A percentile compares a stretch with the other conserved stretches of the same genome.
Conservation (phyloP, 2,329 filamentous ascomycete species). For the Diaporthe ampelina region DNA sequence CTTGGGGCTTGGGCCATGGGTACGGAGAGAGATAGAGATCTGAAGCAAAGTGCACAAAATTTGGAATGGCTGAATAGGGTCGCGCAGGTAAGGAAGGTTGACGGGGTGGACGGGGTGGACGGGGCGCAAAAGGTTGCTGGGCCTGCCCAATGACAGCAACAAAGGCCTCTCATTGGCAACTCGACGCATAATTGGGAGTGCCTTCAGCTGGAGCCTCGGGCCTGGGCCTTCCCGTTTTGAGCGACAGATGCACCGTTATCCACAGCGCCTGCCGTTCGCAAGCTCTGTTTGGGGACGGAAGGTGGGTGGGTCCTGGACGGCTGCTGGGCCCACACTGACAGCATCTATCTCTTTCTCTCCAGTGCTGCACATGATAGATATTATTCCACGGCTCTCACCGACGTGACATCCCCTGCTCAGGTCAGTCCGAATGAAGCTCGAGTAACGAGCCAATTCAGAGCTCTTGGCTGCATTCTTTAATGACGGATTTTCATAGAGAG, state of each 20-base stretch:
- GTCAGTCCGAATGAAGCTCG: neutral
- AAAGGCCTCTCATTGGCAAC: constrained; percentile 9
- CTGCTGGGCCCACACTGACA: neutral
- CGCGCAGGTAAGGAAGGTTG: neutral
- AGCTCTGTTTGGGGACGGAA: constrained; percentile 2
- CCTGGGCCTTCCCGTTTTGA: constrained; percentile 38
- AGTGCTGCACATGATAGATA: neutral
- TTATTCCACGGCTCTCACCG: neutral
- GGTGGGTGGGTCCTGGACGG: constrained; percentile 19
- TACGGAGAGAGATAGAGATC: no score
- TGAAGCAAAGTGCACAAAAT: constrained; percentile 15
- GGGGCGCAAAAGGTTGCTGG: constrained; percentile 27
- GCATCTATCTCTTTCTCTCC: neutral
- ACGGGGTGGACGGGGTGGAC: neutral
- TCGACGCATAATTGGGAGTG: constrained; percentile 11
- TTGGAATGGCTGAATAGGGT: constrained; percentile 27
- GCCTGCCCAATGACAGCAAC: constrained; percentile 31
- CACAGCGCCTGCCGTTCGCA: constrained; percentile 20
- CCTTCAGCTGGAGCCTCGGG: constrained; percentile 38
- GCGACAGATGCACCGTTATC: constrained; percentile 31
- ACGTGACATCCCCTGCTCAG: neutral
- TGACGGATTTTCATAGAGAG: neutral
- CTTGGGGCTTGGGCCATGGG: no score
- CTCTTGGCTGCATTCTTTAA: neutral
- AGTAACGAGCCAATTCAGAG: neutral